Conservation (phyloP, 306 rosid species). For the Fragaria ananassa region DNA sequence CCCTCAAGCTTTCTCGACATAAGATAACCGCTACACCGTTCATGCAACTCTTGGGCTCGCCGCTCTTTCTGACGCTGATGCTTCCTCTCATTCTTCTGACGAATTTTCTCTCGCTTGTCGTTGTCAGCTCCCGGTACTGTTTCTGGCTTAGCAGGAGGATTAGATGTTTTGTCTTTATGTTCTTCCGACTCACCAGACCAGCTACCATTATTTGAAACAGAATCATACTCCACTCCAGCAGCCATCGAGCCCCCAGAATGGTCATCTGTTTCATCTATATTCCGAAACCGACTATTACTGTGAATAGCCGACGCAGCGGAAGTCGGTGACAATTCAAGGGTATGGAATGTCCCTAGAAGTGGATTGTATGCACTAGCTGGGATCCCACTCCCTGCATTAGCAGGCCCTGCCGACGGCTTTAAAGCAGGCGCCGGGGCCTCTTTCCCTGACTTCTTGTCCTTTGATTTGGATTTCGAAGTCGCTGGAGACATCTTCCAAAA, state of each 20-base stretch:
- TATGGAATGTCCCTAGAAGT: slow-evolving; percentile 80
- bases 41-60: slow-evolving; percentile 93
- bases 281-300: slow-evolving; percentile 73
- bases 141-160: slow-evolving; percentile 51
- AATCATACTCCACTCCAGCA: slow-evolving; percentile 74
- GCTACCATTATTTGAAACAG: slow-evolving; percentile 93
- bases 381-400: slow-evolving; percentile 53
- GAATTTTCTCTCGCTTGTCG: slow-evolving; percentile 91
- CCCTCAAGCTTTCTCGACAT: slow-evolving; percentile 92
- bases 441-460: slow-evolving; percentile 74
- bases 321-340: slow-evolving; percentile 51
- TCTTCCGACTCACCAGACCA: slow-evolving; percentile 99
- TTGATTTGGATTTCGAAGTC: slow-evolving; percentile 78
- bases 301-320: slow-evolving; percentile 59
- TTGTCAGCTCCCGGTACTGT: slow-evolving; percentile 86
- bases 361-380: slow-evolving; percentile 95
- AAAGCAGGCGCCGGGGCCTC: slow-evolving; percentile 64
- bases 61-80: slow-evolving; percentile 99
- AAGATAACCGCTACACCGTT: slow-evolving; percentile 76
- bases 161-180: slow-evolving; percentile 70
- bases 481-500: slow-evolving; percentile 76
- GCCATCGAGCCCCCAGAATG: slow-evolving; percentile 59
- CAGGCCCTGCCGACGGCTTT: slow-evolving; percentile 56
- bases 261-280: slow-evolving; percentile 91
- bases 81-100: slow-evolving; percentile 90